phyloP scores from a whole-genome alignment of 352 stramenopile genomes.

The Thraustochytrium striatum region DNA sequence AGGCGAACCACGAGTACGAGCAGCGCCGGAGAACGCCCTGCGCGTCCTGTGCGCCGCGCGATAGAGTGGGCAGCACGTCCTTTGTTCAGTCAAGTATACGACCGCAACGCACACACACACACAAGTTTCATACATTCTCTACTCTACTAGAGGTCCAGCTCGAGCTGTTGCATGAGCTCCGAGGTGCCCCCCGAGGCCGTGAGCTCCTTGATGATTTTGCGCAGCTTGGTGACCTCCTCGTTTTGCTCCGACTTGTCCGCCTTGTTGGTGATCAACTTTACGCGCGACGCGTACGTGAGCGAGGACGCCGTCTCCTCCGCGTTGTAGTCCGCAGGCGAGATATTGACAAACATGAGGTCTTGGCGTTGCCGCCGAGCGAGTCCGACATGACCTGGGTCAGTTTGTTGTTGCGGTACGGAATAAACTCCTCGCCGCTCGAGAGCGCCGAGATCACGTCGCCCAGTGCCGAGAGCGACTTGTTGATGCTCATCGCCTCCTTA shows the following conservation, averaged over 20 bases:
- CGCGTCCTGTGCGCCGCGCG: too few species aligned
- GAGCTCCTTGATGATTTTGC: constrained; percentile 35
- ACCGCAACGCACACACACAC: too few species aligned
- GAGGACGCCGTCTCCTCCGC: constrained; percentile 95
- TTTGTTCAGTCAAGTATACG: too few species aligned
- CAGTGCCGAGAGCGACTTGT: constrained; percentile 96
- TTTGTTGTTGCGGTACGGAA: constrained; percentile 97
- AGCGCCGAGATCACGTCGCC: constrained; percentile 77
- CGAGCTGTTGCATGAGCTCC: neutral
- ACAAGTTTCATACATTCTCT: too few species aligned
- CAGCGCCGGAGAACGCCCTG: too few species aligned
- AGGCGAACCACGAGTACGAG: too few species aligned
- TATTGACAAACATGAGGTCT: constrained; percentile 99
- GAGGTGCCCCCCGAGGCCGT: neutral
- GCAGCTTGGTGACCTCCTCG: constrained; percentile 41
- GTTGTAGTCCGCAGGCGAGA: constrained; percentile 90
- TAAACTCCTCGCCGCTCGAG: constrained; percentile 51
- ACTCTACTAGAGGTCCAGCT: too few species aligned
- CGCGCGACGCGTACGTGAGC: constrained; percentile 90
- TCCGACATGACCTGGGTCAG: constrained; percentile 97
- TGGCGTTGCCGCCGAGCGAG: constrained; percentile 94
- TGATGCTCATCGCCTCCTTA: constrained; percentile 97
- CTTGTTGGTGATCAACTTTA: constrained; percentile 70
- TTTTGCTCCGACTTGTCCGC: constrained; percentile 39
- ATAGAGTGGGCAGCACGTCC: too few species aligned